Base-by-base conservation (phyloP, 805 yeast species). In the Ogataea paradorogensis region DNA sequence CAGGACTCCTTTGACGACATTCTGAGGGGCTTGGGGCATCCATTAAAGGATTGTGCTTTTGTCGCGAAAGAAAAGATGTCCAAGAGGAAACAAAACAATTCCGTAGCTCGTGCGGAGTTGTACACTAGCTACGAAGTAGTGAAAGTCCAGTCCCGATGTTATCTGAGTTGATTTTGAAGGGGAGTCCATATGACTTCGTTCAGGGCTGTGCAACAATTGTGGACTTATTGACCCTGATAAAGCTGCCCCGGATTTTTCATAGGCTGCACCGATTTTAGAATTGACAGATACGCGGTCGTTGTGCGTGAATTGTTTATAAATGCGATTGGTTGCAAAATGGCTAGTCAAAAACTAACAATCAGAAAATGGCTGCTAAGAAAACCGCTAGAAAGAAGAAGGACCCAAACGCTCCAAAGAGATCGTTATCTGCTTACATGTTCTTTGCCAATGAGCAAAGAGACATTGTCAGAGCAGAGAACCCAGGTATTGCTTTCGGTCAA, bases 341-440 rank as follows among this genome's bases (percentile, higher is more conserved):
- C 38, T 10, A 9, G 36, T 29, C 38, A 29, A 28, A 18, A 28
- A 39, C 38, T 39, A 39, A 39, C 42, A 24, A 16, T 21, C 22
- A 39, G 34, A 52, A 29, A 50, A 59, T 59, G 64, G 52, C 61
- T 42, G 52, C 61, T 44, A 59, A 55, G 54, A 56, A 56, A 42
- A 42, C 55, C 34, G 39, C 58, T 33, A 63, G 66, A 62, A 61
- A 57, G 59, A 64, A 64, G 69, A 64, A 63, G 63, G 95, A 87
- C 68, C 96, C 99, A 73, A 90, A 91, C 69, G 99, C 99, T 52
- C 99, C 99, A 67, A 93, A 93, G 87, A 87, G 98, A 71, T 88
- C 97, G 18, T 73, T 93, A 65, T 88, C 97, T 46, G 96, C 98
- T 35, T 93, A 91, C 82, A 90, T 93, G 98, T 91, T 87, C 80